Base-by-base conservation (phyloP, 495 filamentous ascomycete genomes). In the Xylaria sp. region DNA sequence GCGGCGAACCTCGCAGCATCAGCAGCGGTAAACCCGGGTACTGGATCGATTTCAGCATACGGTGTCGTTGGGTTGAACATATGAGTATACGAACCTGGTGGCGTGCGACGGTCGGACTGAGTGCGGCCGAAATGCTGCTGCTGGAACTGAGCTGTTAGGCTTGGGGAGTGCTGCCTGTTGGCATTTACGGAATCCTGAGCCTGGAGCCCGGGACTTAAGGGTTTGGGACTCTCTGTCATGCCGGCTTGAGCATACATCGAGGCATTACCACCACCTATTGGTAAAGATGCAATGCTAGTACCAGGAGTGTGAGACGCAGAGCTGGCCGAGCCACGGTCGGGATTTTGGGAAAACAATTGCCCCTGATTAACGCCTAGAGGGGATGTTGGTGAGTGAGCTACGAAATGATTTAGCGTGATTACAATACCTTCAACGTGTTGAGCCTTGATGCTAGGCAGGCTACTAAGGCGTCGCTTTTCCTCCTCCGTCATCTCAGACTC, bases 191-290 rank as follows among this genome's bases (percentile, higher is more conserved):
- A 68, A 58, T 89, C 88, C 55, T 89, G 87, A 35, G 87, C 83
- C 59, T 89, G 87, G 52, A 86, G 80, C 24, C 88, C 88, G 5
- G 94, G 94, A 43, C 93, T 97, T 41, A 97, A 83, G 5, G 94
- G 93, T 76, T 93, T 95, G 0, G 94, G 93, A 72, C 92, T 95
- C 77, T 97, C 94, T 5, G 91, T 94, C 86, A 97, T 92, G 68
- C 86, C 85, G 65, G 82, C 84, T 69, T 93, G 89, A 19, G 90
- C 85, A 78, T 92, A 95, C 66, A 93, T 85, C 8, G 92, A 88
- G 6, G 87, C 75, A 55, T 84, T 79, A 74, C 82, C 77, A 79
- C 85, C 73, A 79, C 81, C 84, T 21, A 85, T 70, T 19, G 83
- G 81, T 71, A 85, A 74, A 33, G 85, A 86, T 1, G 83, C 83